Base-by-base conservation (phyloP, 768 basidiomycete species). In the Rhizopogon vesiculosus region DNA sequence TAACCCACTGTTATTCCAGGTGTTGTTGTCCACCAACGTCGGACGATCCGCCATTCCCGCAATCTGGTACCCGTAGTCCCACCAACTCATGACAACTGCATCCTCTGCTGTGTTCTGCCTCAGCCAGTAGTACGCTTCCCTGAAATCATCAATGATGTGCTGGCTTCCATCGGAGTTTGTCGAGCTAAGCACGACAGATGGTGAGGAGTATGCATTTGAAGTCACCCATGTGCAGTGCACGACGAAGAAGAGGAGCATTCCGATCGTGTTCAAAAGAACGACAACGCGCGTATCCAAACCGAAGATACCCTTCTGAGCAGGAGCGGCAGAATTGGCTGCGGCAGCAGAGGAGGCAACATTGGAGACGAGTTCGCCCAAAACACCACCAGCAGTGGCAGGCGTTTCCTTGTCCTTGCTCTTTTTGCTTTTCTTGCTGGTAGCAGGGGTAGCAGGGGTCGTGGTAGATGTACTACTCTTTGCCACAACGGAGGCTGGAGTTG, bases 1-100 rank as follows among this genome's bases (percentile, higher is more conserved):
- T n/a, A 2, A 79, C 91, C 66, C 65, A 91, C 94, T 99, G 74
- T 98, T 98, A 73, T 99, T 98, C 97, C 97, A 98, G 0, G 97
- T 99, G 69, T 98, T 98, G 75, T 99, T 98, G 72, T 99, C 96
- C 18, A 98, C 96, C 61, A 98, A 74, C 1, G 96, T 98, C 13
- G 93, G 87, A 44, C 96, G 78, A 74, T 98, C 94, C 22, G 97
- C 95, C 91, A 98, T 97, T 41, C 97, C 97, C 41, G 97, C 97
- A 66, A 98, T 98, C 72, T 98, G 96, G 69, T 99, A 98, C 29
- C 96, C 97, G 62, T 98, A 99, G 74, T 98, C 97, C 97, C 97
- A 98, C 97, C 97, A 99, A 58, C 89, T 92, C 93, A 96, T 95
- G 25, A 98, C 87, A 33, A 98, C 95, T 5, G 93, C 86, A 57